Conservation (phyloP, 2,329 filamentous ascomycete genomes). For the Nemania sp. region DNA sequence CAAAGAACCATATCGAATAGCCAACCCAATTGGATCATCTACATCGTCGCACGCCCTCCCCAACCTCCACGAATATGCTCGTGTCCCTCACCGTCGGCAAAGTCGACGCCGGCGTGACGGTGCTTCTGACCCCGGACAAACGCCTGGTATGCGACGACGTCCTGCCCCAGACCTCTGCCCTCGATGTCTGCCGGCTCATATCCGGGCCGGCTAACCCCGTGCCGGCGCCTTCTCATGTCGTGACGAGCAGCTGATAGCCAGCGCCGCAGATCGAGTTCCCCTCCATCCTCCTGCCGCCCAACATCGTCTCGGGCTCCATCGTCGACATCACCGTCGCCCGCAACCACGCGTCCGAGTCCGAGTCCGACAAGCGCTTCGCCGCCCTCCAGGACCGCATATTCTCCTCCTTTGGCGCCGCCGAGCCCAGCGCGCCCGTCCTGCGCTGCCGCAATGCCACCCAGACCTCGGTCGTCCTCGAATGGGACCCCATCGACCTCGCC, state of each 20-base stretch:
- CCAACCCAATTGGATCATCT: no score
- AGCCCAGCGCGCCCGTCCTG: conserved; percentile 76
- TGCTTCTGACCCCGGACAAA: conserved; percentile 95
- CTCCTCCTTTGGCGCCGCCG: conserved; percentile 78
- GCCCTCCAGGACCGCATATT: conserved; percentile 88
- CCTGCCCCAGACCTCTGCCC: not conserved
- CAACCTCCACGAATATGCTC: conserved; percentile 66
- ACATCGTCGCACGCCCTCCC: not conserved
- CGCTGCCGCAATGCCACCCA: conserved; percentile 97
- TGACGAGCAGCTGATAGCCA: conserved; percentile 31
- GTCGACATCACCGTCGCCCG: conserved; percentile 96
- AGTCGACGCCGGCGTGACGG: conserved; percentile 97
- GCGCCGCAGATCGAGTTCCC: conserved; percentile 88
- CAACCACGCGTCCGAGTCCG: conserved; percentile 77
- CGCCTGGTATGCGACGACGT: conserved; percentile 68
- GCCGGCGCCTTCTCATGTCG: no score
- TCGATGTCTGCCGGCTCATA: no score
- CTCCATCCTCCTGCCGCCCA: conserved; percentile 91
- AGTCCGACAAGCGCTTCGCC: conserved; percentile 76
- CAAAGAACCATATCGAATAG: no score
- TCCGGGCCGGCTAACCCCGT: no score
- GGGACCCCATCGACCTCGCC: conserved; percentile 92
- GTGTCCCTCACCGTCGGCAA: conserved; percentile 98
- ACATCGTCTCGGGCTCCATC: conserved; percentile 94
- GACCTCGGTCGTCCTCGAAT: conserved; percentile 97